phyloP scores from a whole-genome alignment of 352 stramenopile species.

The Saprolegnia diclina region DNA sequence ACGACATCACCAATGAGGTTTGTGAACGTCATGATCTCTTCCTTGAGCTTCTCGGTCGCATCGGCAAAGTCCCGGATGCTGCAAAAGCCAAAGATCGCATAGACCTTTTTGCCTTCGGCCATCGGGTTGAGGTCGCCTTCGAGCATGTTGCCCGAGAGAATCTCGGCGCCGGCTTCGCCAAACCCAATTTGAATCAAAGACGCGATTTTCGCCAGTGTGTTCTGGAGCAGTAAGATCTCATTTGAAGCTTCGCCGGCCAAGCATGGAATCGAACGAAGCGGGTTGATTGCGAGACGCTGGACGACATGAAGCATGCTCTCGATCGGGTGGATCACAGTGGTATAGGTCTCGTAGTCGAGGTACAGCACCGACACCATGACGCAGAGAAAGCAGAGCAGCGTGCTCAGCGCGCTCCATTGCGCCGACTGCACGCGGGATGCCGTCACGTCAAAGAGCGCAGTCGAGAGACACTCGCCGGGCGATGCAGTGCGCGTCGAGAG shows the following conservation, averaged over 20 bases:
- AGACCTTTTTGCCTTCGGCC: constrained; percentile 86
- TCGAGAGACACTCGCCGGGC: constrained; percentile 45
- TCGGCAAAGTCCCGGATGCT: constrained; percentile 93
- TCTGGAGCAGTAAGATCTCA: constrained; percentile 71
- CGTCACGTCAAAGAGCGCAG: constrained; percentile 83
- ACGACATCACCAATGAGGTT: constrained; percentile 89
- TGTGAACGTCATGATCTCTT: constrained; percentile 90
- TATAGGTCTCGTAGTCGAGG: constrained; percentile 58
- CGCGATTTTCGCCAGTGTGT: constrained; percentile 76
- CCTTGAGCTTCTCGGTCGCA: constrained; percentile 85
- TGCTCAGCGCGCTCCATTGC: constrained; percentile 83
- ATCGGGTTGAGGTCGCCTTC: constrained; percentile 84
- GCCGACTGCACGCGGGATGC: constrained; percentile 41
- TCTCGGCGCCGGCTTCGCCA: constrained; percentile 69
- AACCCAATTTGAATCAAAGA: constrained; percentile 84
- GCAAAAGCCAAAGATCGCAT: constrained; percentile 92
- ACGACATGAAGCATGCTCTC: constrained; percentile 90
- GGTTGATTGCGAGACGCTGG: constrained; percentile 83
- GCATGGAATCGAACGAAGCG: constrained; percentile 71
- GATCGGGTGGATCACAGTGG: constrained; percentile 84
- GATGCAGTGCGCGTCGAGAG: constrained; percentile 38
- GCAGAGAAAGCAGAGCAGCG: constrained; percentile 83
- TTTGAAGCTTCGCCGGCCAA: constrained; percentile 75
- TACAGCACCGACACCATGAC: constrained; percentile 76
- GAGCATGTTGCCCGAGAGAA: constrained; percentile 84